A percentile compares a stretch with the other conserved stretches of the same genome.
Evolutionary conservation across 345 rosid species (phyloP).

Genomic region (Euphorbia tirucalli): DNA sequence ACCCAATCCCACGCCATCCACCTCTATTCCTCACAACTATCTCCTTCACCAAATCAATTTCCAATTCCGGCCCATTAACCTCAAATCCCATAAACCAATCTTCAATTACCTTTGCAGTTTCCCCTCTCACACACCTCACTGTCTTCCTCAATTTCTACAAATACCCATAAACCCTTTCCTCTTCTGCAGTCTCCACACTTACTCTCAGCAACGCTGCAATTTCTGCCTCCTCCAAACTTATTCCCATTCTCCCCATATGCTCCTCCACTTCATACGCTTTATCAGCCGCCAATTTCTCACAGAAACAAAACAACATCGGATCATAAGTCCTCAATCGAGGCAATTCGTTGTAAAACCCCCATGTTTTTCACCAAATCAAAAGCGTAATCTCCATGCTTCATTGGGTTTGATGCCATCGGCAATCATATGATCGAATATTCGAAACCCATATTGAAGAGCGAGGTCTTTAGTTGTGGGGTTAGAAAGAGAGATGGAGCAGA

Average conservation of each 20-base stretch:
- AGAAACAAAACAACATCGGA: too few species aligned
- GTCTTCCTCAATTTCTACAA: conserved; percentile 66
- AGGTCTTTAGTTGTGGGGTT: conserved; percentile 35
- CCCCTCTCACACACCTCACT: conserved; percentile 57
- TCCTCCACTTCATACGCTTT: conserved; percentile 80
- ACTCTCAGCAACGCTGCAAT: conserved; percentile 62
- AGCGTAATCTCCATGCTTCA: conserved; percentile 71
- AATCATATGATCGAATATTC: conserved; percentile 58
- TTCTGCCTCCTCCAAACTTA: conserved; percentile 64
- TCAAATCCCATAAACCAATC: conserved; percentile 57
- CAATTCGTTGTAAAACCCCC: conserved; percentile 38
- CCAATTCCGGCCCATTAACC: conserved; percentile 30
- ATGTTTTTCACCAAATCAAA: conserved; percentile 59
- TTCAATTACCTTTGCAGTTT: conserved; percentile 49
- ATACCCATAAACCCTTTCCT: conserved; percentile 60
- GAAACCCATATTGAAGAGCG: conserved; percentile 45
- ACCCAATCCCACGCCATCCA: conserved; percentile 94
- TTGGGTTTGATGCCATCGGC: conserved; percentile 45
- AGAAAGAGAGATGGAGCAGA: conserved; percentile 50
- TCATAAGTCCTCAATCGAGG: conserved; percentile 76
- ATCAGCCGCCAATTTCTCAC: too few species aligned
- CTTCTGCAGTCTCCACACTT: conserved; percentile 54
- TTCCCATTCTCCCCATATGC: conserved; percentile 51
- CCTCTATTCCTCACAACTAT: conserved; percentile 64
- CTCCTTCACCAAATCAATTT: conserved; percentile 36